Evolutionary conservation across 2,329 filamentous ascomycete genomes (phyloP).

Genomic region (Drechslerella dactyloides): DNA sequence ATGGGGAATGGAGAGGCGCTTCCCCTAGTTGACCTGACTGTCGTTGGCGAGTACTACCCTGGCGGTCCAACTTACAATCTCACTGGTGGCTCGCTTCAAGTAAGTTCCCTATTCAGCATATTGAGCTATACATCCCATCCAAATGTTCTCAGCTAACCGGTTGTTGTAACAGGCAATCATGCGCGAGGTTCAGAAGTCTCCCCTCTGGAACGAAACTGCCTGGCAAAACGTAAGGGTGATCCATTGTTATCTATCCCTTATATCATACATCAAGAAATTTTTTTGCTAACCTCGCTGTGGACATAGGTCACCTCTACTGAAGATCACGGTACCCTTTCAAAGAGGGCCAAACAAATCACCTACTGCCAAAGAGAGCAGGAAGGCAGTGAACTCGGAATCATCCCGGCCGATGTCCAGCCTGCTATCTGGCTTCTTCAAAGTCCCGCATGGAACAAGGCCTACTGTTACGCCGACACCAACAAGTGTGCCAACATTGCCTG

Average conservation of each 20-base stretch:
- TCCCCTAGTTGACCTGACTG: constrained; percentile 11
- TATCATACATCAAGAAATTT: no score
- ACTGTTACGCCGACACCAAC: constrained; percentile 17
- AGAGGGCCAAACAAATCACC: constrained; percentile 13
- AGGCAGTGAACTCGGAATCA: neutral
- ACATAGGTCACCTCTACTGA: neutral
- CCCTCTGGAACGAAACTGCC: constrained; percentile 9
- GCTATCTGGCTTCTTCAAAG: constrained; percentile 7
- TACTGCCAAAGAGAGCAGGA: constrained; percentile 17
- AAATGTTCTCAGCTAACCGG: neutral
- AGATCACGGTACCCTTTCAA: neutral
- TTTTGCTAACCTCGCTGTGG: neutral
- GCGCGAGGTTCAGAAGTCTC: neutral
- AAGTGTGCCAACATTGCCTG: constrained; percentile 18
- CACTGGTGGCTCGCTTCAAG: constrained; percentile 9
- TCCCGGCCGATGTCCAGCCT: constrained; percentile 7
- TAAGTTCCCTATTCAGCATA: constrained; percentile 14
- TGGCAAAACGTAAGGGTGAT: constrained; percentile 12
- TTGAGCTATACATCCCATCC: neutral
- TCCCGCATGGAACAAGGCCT: constrained; percentile 22
- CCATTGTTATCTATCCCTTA: neutral
- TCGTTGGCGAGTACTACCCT: constrained; percentile 29
- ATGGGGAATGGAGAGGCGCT: neutral
- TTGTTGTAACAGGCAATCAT: neutral
- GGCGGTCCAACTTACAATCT: constrained; percentile 15